Evolutionary conservation across 192 early-diverging fungal species (phyloP).

Genomic region (Diversispora epigaea): DNA sequence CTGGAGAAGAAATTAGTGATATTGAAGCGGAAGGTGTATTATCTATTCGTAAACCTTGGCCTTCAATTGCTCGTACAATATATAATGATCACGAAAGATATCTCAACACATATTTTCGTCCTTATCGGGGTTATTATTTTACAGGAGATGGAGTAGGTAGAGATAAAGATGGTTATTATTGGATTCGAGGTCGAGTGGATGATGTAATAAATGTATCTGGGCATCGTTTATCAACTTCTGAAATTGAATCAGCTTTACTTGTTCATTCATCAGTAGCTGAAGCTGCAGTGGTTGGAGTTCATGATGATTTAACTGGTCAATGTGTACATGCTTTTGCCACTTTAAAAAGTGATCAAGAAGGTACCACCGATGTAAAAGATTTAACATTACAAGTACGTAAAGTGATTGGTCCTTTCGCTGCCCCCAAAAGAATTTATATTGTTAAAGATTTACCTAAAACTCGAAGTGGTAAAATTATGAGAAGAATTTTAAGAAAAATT

Average conservation of each 20-base stretch:
- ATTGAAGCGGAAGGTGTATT: conserved; percentile 91
- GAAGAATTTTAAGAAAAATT: conserved; percentile 91
- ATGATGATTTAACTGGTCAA: conserved; percentile 90
- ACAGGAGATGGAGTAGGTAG: conserved; percentile 91
- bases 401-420: conserved; percentile 91
- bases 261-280: conserved; percentile 80
- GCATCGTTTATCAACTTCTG: conserved; percentile 90
- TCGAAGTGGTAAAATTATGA: conserved; percentile 94
- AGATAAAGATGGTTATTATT: conserved; percentile 94
- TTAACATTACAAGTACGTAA: conserved; percentile 77
- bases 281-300: conserved; percentile 84
- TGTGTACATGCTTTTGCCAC: conserved; percentile 84
- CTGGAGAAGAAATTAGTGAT: conserved; percentile 81
- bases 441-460: conserved; percentile 93
- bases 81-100: conserved; percentile 90
- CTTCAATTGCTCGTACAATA: conserved; percentile 89
- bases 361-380: conserved; percentile 50
- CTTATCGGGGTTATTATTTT: conserved; percentile 93
- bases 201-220: conserved; percentile 97
- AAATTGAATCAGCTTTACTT: conserved; percentile 91
- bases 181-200: conserved; percentile 84
- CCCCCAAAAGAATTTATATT: conserved; percentile 83
- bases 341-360: conserved; percentile 61
- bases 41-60: conserved; percentile 84
- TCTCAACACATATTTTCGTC: conserved; percentile 89